Conservation (phyloP, 257 asterid species). For the Nicotiana noctiflora region DNA sequence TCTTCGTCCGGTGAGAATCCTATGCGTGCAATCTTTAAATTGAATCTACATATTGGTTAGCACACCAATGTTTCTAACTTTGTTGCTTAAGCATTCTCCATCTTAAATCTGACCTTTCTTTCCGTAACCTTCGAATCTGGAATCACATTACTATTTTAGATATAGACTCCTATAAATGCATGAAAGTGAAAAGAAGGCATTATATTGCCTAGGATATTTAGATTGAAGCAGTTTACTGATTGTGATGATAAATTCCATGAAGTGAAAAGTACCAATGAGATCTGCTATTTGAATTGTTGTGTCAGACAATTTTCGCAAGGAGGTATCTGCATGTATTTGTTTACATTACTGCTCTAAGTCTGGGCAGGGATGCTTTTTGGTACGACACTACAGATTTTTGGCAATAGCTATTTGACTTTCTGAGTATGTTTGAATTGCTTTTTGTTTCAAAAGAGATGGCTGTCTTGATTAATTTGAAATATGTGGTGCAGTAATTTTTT, state of each 20-base stretch:
- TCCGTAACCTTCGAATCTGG: not conserved
- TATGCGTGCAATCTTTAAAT: not conserved
- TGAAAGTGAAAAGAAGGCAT: not conserved
- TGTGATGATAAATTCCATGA: not conserved
- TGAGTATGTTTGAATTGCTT: too few species aligned
- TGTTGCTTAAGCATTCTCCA: not conserved
- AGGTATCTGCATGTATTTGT: constrained; percentile 1
- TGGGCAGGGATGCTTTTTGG: not conserved
- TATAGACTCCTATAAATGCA: not conserved
- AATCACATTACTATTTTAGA: not conserved
- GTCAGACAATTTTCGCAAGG: not conserved
- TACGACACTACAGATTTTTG: too few species aligned
- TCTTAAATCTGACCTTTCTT: not conserved
- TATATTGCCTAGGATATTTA: not conserved
- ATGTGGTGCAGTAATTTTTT: not conserved
- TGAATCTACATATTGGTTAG: constrained; percentile 2
- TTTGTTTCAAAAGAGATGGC: not conserved
- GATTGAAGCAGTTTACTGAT: not conserved
- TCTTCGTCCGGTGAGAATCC: constrained; percentile 69
- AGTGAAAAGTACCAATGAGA: not conserved
- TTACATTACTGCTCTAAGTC: not conserved
- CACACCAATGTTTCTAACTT: not conserved
- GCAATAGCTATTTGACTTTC: too few species aligned
- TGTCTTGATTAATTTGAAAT: not conserved
- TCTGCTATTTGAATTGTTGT: not conserved